Evolutionary conservation across 2,329 filamentous ascomycete genomes (phyloP).

Genomic region (Reticulascus tulasneorum): DNA sequence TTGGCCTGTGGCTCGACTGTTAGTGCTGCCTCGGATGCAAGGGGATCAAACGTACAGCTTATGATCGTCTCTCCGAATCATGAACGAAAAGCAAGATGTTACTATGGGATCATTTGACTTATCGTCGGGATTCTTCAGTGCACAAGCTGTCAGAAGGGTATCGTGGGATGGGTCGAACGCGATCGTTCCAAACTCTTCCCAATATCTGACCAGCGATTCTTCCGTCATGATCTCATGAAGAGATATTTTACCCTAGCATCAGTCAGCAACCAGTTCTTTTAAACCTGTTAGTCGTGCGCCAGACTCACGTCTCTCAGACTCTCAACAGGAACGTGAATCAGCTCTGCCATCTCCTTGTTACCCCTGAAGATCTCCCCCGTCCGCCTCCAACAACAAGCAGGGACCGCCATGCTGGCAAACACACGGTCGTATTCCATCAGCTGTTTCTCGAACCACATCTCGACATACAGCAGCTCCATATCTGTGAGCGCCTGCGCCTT

Average conservation of each 20-base stretch:
- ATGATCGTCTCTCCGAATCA: constrained; percentile 88
- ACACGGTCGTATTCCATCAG: constrained; percentile 98
- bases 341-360: constrained; percentile 97
- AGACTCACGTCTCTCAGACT: constrained; percentile 78
- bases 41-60: constrained; percentile 93
- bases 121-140: constrained; percentile 75
- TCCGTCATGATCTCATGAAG: constrained; percentile 95
- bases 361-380: constrained; percentile 97
- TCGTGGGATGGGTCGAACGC: constrained; percentile 94
- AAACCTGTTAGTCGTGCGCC: not conserved
- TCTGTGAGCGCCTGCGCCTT: constrained; percentile 90
- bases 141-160: constrained; percentile 89
- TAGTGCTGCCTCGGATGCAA: constrained; percentile 23
- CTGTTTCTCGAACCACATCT: constrained; percentile 98
- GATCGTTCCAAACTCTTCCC: constrained; percentile 98
- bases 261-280: constrained; percentile 10
- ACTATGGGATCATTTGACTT: constrained; percentile 69
- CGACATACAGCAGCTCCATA: constrained; percentile 88
- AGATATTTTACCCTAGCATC: constrained; percentile 76
- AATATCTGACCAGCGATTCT: constrained; percentile 92
- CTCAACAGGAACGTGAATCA: constrained; percentile 90
- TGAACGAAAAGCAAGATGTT: constrained; percentile 96
- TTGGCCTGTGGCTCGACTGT: constrained; percentile 58
- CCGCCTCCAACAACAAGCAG: constrained; percentile 93
- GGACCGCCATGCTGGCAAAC: constrained; percentile 98